Conservation (phyloP, 2,329 filamentous ascomycete species). For the Aspergillus udagawae region DNA sequence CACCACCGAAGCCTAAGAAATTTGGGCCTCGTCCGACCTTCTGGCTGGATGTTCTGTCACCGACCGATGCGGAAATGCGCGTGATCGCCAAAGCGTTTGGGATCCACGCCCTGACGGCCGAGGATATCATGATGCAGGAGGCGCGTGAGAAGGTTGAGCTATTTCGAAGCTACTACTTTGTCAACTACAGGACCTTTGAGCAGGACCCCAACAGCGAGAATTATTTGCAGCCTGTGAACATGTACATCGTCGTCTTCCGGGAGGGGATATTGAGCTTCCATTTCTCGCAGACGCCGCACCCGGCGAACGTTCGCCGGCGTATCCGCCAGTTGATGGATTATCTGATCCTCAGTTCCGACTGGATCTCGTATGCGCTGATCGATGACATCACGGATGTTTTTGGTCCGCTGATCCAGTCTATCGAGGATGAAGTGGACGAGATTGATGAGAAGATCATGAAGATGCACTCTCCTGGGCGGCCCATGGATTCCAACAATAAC, state of each 20-base stretch:
- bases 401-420: slow-evolving; percentile 82
- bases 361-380: slow-evolving; percentile 97
- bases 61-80: slow-evolving; percentile 94
- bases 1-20: slow-evolving; percentile 38
- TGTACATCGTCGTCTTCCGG: slow-evolving; percentile 95
- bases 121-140: slow-evolving; percentile 97
- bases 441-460: slow-evolving; percentile 89
- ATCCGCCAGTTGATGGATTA: slow-evolving; percentile 94
- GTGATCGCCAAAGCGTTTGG: slow-evolving; percentile 87
- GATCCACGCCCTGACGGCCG: slow-evolving; percentile 90
- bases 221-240: slow-evolving; percentile 91
- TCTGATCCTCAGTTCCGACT: slow-evolving; percentile 86
- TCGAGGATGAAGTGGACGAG: slow-evolving; percentile 94
- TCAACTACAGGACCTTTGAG: slow-evolving; percentile 97
- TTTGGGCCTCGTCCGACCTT: slow-evolving; percentile 86
- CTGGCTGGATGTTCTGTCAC: slow-evolving; percentile 90
- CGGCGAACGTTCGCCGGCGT: slow-evolving; percentile 88
- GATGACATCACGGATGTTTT: slow-evolving; percentile 98
- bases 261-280: slow-evolving; percentile 96
- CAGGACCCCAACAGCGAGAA: slow-evolving; percentile 86
- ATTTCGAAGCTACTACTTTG: slow-evolving; percentile 96
- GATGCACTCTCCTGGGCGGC: slow-evolving; percentile 61
- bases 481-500: slow-evolving; percentile 15
- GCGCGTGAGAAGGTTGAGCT: slow-evolving; percentile 96
- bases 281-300: slow-evolving; percentile 92